phyloP scores from a whole-genome alignment of 1,284 basidiomycete genomes.

The Leccinum angustisporum region DNA sequence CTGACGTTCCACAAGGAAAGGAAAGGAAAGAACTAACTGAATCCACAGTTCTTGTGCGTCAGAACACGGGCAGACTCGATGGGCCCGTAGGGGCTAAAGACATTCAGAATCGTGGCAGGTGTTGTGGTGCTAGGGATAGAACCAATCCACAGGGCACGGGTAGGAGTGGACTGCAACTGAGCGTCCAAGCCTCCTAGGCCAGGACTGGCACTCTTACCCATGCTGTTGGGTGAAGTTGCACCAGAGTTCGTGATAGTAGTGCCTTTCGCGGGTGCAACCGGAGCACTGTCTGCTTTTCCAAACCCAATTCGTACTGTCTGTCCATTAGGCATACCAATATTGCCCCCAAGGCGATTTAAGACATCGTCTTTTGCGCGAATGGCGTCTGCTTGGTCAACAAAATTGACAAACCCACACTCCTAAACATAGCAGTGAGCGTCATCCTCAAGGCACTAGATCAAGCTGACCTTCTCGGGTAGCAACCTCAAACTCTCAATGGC shows the following conservation, averaged over 20 bases:
- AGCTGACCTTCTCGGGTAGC: conserved; percentile 89
- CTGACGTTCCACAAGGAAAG: background rate
- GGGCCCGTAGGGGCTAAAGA: conserved; percentile 94
- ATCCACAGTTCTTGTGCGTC: conserved; percentile 96
- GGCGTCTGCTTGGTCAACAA: conserved; percentile 92
- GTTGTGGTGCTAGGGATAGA: conserved; percentile 93
- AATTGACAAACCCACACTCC: conserved; percentile 99
- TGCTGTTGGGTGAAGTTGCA: conserved; percentile 59
- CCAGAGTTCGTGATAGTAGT: conserved; percentile 59
- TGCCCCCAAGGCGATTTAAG: conserved; percentile 89
- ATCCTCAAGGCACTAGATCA: conserved; percentile 4
- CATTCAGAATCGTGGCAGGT: conserved; percentile 86
- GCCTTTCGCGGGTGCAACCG: conserved; percentile 81
- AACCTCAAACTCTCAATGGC: conserved; percentile 94
- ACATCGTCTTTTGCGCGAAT: conserved; percentile 97
- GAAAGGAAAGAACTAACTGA: conserved; percentile 56
- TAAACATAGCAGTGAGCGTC: conserved; percentile 33
- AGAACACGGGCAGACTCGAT: conserved; percentile 96
- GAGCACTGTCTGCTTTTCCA: conserved; percentile 94
- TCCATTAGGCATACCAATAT: conserved; percentile 90
- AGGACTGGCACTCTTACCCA: conserved; percentile 50
- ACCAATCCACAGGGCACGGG: conserved; percentile 93
- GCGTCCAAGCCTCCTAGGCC: conserved; percentile 69
- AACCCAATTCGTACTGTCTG: conserved; percentile 96
- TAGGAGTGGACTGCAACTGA: conserved; percentile 84